Conservation (phyloP, 192 early-diverging fungal species). For the Spizellomyces punctatus region DNA sequence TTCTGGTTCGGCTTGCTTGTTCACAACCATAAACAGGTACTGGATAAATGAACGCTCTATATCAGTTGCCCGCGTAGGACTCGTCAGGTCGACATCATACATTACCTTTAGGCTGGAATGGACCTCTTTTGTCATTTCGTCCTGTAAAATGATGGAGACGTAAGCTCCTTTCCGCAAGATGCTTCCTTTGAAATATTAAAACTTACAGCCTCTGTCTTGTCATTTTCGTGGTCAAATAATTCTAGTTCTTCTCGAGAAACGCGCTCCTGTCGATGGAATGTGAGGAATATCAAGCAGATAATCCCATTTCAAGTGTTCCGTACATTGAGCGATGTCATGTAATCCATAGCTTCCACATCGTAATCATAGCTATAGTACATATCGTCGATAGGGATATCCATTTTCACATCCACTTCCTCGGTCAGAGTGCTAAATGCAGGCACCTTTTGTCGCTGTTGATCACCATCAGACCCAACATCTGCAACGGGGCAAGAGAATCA, state of each 20-base stretch:
- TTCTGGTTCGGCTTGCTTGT: slow-evolving; percentile 61
- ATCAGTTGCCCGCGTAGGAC: neutral
- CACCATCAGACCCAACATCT: neutral
- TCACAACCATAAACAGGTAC: slow-evolving; percentile 77
- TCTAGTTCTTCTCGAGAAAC: too few relatives aligned
- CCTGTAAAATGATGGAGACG: neutral
- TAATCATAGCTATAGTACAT: slow-evolving; percentile 69
- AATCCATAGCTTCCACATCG: slow-evolving; percentile 41
- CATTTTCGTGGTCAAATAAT: neutral
- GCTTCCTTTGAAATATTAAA: neutral
- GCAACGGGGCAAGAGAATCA: neutral
- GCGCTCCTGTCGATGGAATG: too few relatives aligned
- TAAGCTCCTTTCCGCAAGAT: neutral
- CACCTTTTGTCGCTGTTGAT: slow-evolving; percentile 5
- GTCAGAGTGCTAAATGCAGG: neutral
- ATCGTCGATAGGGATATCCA: slow-evolving; percentile 57
- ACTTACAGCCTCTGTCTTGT: neutral
- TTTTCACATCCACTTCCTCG: neutral
- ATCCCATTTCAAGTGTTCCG: too few relatives aligned
- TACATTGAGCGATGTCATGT: neutral
- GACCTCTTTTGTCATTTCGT: neutral
- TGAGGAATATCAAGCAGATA: too few relatives aligned
- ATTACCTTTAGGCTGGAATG: slow-evolving; percentile 33
- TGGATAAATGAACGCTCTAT: slow-evolving; percentile 37
- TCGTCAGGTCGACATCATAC: neutral